A percentile compares a stretch with the other conserved stretches of the same genome.
These are phyloP conservation scores for Lipomyces yarrowii DNA, from an alignment of 1,139 yeast genomes.

Conservation along the genomic window DNA sequence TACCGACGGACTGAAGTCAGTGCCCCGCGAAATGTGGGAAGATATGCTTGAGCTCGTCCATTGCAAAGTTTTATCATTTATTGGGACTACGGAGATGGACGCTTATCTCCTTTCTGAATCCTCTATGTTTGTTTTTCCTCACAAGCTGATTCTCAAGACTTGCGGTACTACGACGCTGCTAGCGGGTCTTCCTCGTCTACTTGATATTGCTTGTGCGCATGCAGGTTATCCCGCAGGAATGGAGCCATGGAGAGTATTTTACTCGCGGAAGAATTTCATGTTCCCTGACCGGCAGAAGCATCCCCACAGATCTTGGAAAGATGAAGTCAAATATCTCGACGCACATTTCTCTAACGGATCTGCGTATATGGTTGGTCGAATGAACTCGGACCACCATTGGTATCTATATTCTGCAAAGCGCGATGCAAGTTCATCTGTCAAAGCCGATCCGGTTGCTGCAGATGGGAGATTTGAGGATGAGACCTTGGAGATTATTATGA, in stretches of 20 bases:
- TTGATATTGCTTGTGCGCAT: slow-evolving; percentile 52
- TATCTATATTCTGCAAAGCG: slow-evolving; percentile 72
- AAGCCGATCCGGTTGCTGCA: slow-evolving; percentile 4
- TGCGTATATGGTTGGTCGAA: slow-evolving; percentile 80
- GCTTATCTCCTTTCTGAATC: slow-evolving; percentile 89
- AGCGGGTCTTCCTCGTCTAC: slow-evolving; percentile 68
- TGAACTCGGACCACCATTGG: slow-evolving; percentile 80
- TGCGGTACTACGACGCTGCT: slow-evolving; percentile 96
- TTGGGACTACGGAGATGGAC: slow-evolving; percentile 66
- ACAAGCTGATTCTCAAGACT: slow-evolving; percentile 84
- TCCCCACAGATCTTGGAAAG: slow-evolving; percentile 83
- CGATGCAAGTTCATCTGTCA: slow-evolving; percentile 32
- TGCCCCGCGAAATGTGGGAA: slow-evolving; percentile 72
- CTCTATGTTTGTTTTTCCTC: slow-evolving; percentile 84
- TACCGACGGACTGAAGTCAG: slow-evolving; percentile 55
- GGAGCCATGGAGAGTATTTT: slow-evolving; percentile 69
- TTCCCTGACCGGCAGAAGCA: slow-evolving; percentile 84
- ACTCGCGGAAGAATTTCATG: slow-evolving; percentile 90
- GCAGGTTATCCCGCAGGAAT: slow-evolving; percentile 40
- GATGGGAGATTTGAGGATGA: slow-evolving; percentile 53
- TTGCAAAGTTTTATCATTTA: slow-evolving; percentile 85
- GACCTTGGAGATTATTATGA: slow-evolving; percentile 90
- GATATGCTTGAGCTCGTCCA: slow-evolving; percentile 75
- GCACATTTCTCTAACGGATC: slow-evolving; percentile 58
- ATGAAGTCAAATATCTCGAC: slow-evolving; percentile 72